A percentile compares a stretch with the other conserved stretches of the same genome.
Evolutionary conservation across 2,329 filamentous ascomycete genomes (phyloP).

Genomic region (Chaetomium olivaceum): DNA sequence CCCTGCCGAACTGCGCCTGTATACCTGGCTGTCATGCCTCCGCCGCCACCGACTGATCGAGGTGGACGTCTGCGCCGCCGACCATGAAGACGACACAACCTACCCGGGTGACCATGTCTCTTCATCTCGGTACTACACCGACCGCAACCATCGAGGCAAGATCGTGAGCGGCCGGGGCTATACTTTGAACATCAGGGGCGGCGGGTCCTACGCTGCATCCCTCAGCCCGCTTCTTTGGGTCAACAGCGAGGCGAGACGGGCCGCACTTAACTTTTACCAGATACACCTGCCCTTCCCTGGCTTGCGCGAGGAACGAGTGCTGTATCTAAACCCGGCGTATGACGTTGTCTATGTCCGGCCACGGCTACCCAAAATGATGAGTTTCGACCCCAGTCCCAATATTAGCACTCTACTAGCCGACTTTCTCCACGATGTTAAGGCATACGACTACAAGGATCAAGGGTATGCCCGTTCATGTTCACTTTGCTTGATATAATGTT

Average conservation of each 20-base stretch:
- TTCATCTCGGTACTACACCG: background rate
- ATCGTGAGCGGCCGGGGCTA: constrained; percentile 19
- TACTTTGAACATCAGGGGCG: background rate
- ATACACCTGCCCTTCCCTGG: constrained; percentile 9
- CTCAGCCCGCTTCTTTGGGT: constrained; percentile 23
- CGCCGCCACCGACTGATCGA: constrained; percentile 2
- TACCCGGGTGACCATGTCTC: background rate
- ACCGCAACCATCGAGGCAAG: constrained; percentile 11
- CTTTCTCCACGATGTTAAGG: constrained; percentile 24
- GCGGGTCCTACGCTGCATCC: background rate
- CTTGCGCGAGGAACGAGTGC: background rate
- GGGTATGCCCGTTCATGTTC: constrained; percentile 2
- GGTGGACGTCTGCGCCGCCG: background rate
- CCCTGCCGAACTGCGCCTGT: background rate
- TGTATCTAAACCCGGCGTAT: constrained; percentile 22
- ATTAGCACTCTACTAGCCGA: constrained; percentile 5
- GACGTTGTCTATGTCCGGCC: constrained; percentile 19
- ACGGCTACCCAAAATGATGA: background rate
- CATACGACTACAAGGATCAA: constrained; percentile 24
- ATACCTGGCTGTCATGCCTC: background rate
- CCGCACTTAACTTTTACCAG: constrained; percentile 19
- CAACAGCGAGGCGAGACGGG: constrained; percentile 18
- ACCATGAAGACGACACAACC: background rate
- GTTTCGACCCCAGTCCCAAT: background rate
- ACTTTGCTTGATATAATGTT: background rate